These are phyloP conservation scores for Claviceps sp. DNA, from an alignment of 2,329 filamentous ascomycete genomes.

Conservation along the genomic window DNA sequence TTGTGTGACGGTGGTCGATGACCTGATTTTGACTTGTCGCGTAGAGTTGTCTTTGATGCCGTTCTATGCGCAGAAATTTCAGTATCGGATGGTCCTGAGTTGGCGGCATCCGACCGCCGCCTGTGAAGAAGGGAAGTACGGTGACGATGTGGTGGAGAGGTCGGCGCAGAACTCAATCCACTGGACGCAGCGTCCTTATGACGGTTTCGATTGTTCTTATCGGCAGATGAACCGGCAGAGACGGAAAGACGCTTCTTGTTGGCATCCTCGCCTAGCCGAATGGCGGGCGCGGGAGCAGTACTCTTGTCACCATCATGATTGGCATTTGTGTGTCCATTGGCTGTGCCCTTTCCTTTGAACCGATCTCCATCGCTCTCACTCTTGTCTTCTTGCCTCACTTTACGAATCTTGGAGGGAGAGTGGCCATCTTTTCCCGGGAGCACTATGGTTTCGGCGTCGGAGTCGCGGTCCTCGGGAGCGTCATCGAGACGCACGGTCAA, in stretches of 20 bases:
- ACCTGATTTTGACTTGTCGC: slow-evolving; percentile 33
- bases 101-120: slow-evolving; percentile 25
- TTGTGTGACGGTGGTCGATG: slow-evolving; percentile 37
- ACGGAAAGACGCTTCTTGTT: slow-evolving; percentile 37
- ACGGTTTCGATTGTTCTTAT: slow-evolving; percentile 27
- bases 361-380: slow-evolving; percentile 39
- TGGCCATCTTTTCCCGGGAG: slow-evolving; percentile 51
- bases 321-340: slow-evolving; percentile 20
- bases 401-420: slow-evolving; percentile 49
- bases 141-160: slow-evolving; percentile 34
- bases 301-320: slow-evolving; percentile 19
- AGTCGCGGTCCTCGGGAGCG: slow-evolving; percentile 42
- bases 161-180: slow-evolving; percentile 44
- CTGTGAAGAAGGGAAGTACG: slow-evolving; percentile 19
- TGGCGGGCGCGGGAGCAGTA: slow-evolving; percentile 19
- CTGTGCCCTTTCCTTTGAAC: slow-evolving; percentile 16
- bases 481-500: slow-evolving; percentile 19
- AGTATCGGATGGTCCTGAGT: slow-evolving; percentile 35
- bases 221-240: slow-evolving; percentile 16
- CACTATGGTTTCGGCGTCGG: slow-evolving; percentile 61
- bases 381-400: slow-evolving; percentile 52
- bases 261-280: slow-evolving; percentile 18
- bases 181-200: slow-evolving; percentile 37
- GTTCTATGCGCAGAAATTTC: slow-evolving; percentile 32
- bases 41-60: slow-evolving; percentile 30